Conservation (phyloP, 2,329 filamentous ascomycete genomes). For the Clonostachys chloroleuca region DNA sequence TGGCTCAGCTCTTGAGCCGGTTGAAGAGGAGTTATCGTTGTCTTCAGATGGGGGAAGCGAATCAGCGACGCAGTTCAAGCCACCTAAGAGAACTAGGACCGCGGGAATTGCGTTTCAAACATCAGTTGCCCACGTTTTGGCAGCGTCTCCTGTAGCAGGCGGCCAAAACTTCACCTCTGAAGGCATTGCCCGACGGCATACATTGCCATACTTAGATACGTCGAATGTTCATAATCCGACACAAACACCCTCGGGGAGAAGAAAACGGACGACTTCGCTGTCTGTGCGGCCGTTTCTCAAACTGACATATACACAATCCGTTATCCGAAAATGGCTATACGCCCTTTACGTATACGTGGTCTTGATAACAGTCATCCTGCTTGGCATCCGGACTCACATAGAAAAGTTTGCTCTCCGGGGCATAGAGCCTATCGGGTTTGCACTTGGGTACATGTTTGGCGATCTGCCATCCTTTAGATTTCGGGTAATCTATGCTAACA, state of each 20-base stretch:
- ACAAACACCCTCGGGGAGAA: conserved; percentile 58
- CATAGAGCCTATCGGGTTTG: conserved; percentile 88
- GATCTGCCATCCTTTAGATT: conserved; percentile 69
- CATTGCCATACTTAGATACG: conserved; percentile 38
- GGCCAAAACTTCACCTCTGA: neutral
- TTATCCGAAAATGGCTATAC: conserved; percentile 76
- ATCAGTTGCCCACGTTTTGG: neutral
- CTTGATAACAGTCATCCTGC: conserved; percentile 61
- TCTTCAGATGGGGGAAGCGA: conserved; percentile 23
- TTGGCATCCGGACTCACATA: conserved; percentile 69
- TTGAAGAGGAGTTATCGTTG: conserved; percentile 17
- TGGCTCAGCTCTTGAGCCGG: conserved; percentile 15
- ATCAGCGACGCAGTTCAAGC: conserved; percentile 6
- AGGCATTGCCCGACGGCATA: conserved; percentile 37
- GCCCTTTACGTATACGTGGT: conserved; percentile 72
- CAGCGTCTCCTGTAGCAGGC: neutral
- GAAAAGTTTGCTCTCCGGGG: conserved; percentile 60
- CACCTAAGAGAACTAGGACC: conserved; percentile 19
- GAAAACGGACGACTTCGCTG: conserved; percentile 60
- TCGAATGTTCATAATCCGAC: conserved; percentile 29
- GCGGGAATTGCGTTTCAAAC: conserved; percentile 10
- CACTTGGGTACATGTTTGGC: conserved; percentile 82
- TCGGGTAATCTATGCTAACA: conserved; percentile 61
- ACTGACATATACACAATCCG: conserved; percentile 75
- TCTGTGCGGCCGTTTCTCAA: conserved; percentile 71